phyloP scores from a whole-genome alignment of 1,139 yeast genomes.

The Torulaspora pretoriensis region DNA sequence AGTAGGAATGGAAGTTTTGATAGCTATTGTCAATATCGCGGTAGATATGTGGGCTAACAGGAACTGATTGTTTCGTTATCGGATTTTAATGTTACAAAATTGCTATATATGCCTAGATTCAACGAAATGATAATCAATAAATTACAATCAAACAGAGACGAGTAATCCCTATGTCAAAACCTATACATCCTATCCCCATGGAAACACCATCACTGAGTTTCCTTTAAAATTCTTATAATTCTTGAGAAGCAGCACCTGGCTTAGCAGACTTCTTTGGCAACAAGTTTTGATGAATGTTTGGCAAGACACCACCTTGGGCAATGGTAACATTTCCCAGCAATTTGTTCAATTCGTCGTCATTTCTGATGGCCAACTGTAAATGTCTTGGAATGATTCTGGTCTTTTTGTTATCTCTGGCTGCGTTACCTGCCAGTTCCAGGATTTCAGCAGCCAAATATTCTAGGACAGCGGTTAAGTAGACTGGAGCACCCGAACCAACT shows the following conservation, averaged over 20 bases:
- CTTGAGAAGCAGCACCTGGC: conserved; percentile 78
- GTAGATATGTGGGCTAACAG: conserved; percentile 41
- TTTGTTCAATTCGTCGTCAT: conserved; percentile 94
- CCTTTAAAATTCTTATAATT: conserved; percentile 48
- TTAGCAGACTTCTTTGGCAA: conserved; percentile 89
- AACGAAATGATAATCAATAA: conserved; percentile 9
- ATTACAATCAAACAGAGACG: conserved; percentile 8
- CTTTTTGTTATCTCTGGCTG: conserved; percentile 97
- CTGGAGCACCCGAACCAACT: conserved; percentile 98
- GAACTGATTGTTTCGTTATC: conserved; percentile 3
- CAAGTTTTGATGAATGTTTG: conserved; percentile 93
- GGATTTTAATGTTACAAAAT: neutral
- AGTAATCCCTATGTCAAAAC: conserved; percentile 8
- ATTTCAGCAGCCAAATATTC: conserved; percentile 97
- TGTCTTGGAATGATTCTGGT: conserved; percentile 99
- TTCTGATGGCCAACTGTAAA: conserved; percentile 96
- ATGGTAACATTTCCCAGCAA: conserved; percentile 89
- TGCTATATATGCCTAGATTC: neutral
- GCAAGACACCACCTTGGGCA: conserved; percentile 98
- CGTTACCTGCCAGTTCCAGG: conserved; percentile 97
- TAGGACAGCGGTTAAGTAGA: conserved; percentile 90
- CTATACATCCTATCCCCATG: conserved; percentile 10
- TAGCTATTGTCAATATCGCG: conserved; percentile 70
- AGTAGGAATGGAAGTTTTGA: conserved; percentile 87
- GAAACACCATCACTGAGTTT: conserved; percentile 5